These are phyloP conservation scores for Geotrichum histeridarum DNA, from an alignment of 1,139 yeast species.

Conservation along the genomic window DNA sequence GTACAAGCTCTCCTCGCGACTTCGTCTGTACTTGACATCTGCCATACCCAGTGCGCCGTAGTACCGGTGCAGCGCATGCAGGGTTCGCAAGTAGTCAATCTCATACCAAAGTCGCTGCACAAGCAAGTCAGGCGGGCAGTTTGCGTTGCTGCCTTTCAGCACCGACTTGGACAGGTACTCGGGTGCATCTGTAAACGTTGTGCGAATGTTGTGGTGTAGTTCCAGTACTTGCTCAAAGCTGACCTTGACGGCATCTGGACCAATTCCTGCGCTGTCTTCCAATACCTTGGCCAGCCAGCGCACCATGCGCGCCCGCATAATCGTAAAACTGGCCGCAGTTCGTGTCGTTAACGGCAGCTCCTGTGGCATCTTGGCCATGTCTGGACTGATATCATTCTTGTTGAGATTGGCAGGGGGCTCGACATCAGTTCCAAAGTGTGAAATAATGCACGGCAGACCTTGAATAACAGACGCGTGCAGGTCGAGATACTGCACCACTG, in stretches of 20 bases:
- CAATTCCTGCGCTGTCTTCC: slow-evolving; percentile 6
- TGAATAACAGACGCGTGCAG: slow-evolving; percentile 31
- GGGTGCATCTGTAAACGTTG: slow-evolving; percentile 28
- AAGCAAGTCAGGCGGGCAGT: slow-evolving; percentile 23
- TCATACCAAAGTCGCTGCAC: slow-evolving; percentile 35
- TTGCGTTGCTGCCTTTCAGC: slow-evolving; percentile 3
- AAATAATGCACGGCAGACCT: slow-evolving; percentile 34
- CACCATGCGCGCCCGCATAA: slow-evolving; percentile 3
- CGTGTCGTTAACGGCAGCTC: slow-evolving; percentile 2
- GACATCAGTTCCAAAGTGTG: slow-evolving; percentile 20
- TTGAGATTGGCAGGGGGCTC: slow-evolving; percentile 29
- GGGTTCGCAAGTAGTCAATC: slow-evolving; percentile 31
- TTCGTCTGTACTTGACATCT: slow-evolving; percentile 25
- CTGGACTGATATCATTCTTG: slow-evolving; percentile 23
- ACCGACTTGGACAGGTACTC: slow-evolving; percentile 22
- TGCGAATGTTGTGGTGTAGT: slow-evolving; percentile 28
- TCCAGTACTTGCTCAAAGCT: slow-evolving; percentile 26
- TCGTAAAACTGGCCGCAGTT: slow-evolving; percentile 9
- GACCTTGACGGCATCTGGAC: slow-evolving; percentile 14
- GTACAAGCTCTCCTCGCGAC: slow-evolving; percentile 30
- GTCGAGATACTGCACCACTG: slow-evolving; percentile 29
- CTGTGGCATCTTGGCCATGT: slow-evolving; percentile 1
- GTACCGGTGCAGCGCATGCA: slow-evolving; percentile 34
- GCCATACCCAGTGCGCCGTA: slow-evolving; percentile 28
- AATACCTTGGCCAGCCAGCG: slow-evolving; percentile 6